A percentile compares a stretch with the other conserved stretches of the same genome.
phyloP scores from a whole-genome alignment of 176 grass and related monocot species.

The Phragmites australis region DNA sequence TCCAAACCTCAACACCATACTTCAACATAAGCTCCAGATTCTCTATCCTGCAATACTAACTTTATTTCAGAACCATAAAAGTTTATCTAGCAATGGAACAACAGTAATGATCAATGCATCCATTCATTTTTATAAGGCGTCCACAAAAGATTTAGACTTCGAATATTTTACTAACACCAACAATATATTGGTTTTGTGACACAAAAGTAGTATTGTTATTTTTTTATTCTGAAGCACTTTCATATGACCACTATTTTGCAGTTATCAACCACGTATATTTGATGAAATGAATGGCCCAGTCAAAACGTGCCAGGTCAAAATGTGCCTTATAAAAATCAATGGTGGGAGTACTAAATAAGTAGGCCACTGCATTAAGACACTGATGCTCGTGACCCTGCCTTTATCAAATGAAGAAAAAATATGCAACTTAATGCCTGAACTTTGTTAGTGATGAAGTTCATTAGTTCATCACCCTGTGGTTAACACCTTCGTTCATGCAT shows the following conservation, averaged over 20 bases:
- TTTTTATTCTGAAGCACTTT: not conserved
- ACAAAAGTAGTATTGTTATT: not conserved
- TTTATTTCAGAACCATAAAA: conserved; percentile 31
- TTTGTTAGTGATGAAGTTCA: not conserved
- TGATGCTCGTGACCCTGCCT: not conserved
- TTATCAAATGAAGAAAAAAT: conserved; percentile 4
- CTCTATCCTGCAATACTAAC: conserved; percentile 75
- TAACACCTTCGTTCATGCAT: conserved; percentile 14
- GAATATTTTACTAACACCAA: not conserved
- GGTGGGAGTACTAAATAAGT: not conserved
- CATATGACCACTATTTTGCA: not conserved
- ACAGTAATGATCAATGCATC: not conserved
- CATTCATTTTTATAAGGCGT: not conserved
- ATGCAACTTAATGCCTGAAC: conserved; percentile 14
- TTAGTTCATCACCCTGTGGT: not conserved
- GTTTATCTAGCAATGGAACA: conserved; percentile 14
- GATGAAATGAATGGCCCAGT: not conserved
- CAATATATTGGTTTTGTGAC: not conserved
- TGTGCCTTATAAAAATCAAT: not conserved
- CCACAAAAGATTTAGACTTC: not conserved
- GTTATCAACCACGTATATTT: not conserved
- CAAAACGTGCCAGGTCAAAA: not conserved
- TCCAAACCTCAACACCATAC: conserved; percentile 90
- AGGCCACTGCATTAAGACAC: too few relatives aligned
- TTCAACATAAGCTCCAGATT: conserved; percentile 94